Conservation (phyloP, 805 yeast genomes). For the Hagleromyces aurorensis region DNA sequence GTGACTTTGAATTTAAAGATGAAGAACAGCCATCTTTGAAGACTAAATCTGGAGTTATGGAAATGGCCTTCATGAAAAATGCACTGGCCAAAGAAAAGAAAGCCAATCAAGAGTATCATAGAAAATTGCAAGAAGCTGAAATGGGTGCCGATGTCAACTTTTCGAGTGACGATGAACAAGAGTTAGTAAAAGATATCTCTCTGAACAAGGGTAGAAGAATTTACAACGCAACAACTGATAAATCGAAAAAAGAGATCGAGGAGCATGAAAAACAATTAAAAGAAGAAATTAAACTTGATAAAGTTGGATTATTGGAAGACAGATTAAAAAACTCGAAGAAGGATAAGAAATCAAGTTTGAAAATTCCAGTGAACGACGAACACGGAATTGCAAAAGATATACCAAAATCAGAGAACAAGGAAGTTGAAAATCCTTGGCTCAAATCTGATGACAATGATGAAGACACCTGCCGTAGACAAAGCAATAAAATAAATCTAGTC, state of each 20-base stretch:
- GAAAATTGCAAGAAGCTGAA: slow-evolving; percentile 42
- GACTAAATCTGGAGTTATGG: slow-evolving; percentile 78
- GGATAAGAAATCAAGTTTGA: slow-evolving; percentile 1
- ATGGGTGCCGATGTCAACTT: slow-evolving; percentile 38
- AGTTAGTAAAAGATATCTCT: slow-evolving; percentile 35
- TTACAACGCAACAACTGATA: slow-evolving; percentile 49
- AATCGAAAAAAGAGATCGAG: slow-evolving; percentile 11
- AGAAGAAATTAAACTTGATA: slow-evolving; percentile 4
- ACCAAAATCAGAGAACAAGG: slow-evolving; percentile 13
- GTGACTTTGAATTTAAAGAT: slow-evolving; percentile 45
- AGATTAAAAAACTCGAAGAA: background rate
- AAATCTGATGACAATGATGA: slow-evolving; percentile 27
- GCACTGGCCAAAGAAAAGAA: slow-evolving; percentile 67
- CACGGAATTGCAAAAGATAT: too few species aligned
- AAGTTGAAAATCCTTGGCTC: slow-evolving; percentile 46
- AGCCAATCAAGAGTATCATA: slow-evolving; percentile 48
- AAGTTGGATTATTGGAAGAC: background rate
- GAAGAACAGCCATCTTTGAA: slow-evolving; percentile 34
- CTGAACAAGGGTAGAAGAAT: slow-evolving; percentile 74
- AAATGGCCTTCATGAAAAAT: slow-evolving; percentile 91
- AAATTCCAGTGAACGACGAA: too few species aligned
- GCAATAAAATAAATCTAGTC: slow-evolving; percentile 40
- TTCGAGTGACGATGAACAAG: slow-evolving; percentile 27
- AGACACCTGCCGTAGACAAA: slow-evolving; percentile 28
- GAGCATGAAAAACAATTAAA: slow-evolving; percentile 5